Conservation (phyloP, 2,329 filamentous ascomycete genomes). For the Cadophora sp. region DNA sequence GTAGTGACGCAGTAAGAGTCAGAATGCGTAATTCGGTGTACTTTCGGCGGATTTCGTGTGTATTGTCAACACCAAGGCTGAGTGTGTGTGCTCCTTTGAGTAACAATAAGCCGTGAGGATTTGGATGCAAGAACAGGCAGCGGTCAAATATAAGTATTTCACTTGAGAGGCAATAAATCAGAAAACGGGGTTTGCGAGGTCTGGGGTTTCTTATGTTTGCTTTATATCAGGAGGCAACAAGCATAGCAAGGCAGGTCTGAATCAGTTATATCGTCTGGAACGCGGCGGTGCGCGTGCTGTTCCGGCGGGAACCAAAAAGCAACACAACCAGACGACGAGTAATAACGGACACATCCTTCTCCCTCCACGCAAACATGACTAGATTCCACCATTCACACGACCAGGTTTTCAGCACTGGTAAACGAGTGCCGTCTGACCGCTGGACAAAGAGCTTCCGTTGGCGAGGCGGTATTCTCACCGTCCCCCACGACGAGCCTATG, state of each 20-base stretch:
- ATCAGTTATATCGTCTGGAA: constrained; percentile 15
- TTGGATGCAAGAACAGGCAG: background rate
- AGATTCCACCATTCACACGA: constrained; percentile 15
- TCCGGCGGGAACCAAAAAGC: constrained; percentile 15
- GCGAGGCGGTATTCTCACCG: constrained; percentile 7
- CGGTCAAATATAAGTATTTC: constrained; percentile 9
- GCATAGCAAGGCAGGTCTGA: constrained; percentile 3
- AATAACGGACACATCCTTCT: background rate
- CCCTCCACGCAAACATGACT: constrained; percentile 12
- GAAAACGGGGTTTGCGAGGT: background rate
- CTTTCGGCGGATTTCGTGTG: constrained; percentile 14
- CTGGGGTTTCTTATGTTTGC: constrained; percentile 11
- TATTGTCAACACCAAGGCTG: constrained; percentile 16
- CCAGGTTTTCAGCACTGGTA: constrained; percentile 11
- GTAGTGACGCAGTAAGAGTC: constrained; percentile 9
- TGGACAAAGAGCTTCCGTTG: constrained; percentile 3
- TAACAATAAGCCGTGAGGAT: background rate
- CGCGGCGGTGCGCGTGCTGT: constrained; percentile 6
- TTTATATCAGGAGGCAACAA: constrained; percentile 8
- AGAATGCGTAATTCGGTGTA: constrained; percentile 17
- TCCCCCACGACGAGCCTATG: constrained; percentile 16
- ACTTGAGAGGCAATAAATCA: background rate
- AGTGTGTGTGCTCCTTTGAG: constrained; percentile 10
- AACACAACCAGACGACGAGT: constrained; percentile 9
- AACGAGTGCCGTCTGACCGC: constrained; percentile 11